A percentile compares a stretch with the other conserved stretches of the same genome.
Conservation (phyloP, 2,329 filamentous ascomycete genomes). For the Colletotrichum eremochloae region DNA sequence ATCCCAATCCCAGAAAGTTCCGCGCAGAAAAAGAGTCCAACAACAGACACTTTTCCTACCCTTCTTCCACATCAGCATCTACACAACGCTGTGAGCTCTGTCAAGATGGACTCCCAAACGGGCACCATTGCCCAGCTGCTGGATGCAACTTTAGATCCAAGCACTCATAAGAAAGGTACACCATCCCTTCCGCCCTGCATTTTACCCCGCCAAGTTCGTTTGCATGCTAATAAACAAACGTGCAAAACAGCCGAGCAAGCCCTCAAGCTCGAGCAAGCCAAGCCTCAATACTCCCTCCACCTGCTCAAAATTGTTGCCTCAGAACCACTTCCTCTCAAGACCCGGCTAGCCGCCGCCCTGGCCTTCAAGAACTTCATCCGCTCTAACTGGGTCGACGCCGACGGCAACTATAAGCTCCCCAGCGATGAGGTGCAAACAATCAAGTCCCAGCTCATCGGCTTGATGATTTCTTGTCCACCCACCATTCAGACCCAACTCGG, state of each 20-base stretch:
- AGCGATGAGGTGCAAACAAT: constrained; percentile 87
- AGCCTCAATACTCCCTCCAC: constrained; percentile 87
- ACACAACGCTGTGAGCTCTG: constrained; percentile 39
- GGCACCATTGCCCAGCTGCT: constrained; percentile 83
- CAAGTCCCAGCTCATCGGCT: constrained; percentile 93
- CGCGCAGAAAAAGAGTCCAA: constrained; percentile 25
- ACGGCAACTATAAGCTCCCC: constrained; percentile 92
- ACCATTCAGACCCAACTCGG: constrained; percentile 94
- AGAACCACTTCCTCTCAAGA: constrained; percentile 78
- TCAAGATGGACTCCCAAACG: constrained; percentile 70
- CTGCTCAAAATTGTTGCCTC: constrained; percentile 92
- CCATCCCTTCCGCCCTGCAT: constrained; percentile 41
- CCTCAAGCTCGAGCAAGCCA: constrained; percentile 82
- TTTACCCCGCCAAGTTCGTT: constrained; percentile 48
- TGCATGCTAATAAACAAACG: constrained; percentile 54
- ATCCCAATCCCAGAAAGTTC: constrained; percentile 38
- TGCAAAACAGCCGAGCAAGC: constrained; percentile 78
- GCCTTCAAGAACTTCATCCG: constrained; percentile 99
- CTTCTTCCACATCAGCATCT: constrained; percentile 3
- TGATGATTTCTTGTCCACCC: constrained; percentile 93
- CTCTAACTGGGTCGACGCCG: constrained; percentile 93
- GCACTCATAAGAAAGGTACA: constrained; percentile 89
- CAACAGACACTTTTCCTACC: constrained; percentile 21
- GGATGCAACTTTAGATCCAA: constrained; percentile 89
- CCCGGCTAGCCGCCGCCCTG: constrained; percentile 87